Base-by-base conservation (phyloP, 2,329 filamentous ascomycete genomes). In the Sporothrix pseudoabietina region DNA sequence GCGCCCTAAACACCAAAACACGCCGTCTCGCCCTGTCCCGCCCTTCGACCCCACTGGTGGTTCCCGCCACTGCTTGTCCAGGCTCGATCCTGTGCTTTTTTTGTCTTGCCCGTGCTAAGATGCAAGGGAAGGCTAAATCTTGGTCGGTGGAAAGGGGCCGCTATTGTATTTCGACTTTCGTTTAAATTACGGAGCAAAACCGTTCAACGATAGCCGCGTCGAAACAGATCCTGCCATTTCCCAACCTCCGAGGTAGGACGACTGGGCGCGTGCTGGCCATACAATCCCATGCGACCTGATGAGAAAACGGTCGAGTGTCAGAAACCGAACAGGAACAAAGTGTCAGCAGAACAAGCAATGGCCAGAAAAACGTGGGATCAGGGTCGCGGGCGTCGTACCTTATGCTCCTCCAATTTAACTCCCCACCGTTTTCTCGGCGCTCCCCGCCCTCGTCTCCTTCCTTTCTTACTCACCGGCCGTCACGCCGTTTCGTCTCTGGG, bases 21-120 rank as follows among this genome's bases (percentile, higher is more conserved):
- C 71, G 52, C 71, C 55, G 66, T 73, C 65, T 61, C 44, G 44
- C 41, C n/a, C 71, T 70, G 65, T 73, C 71, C 71, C 71, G 71
- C 44, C 16, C 66, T 30, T 22, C 32, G 22, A 30, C 41, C 41
- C 71, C 71, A 70, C 71, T 65, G 71, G 22, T 44, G 52, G 35
- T 71, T 70, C 52, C 68, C 68, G 68, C 68, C 32, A 39, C n/a
- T 59, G 35, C 19, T 26, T 57, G 68, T 44, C 22, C 30, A 32
- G 30, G 30, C 55, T 59, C 30, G 61, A 47, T 30, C n/a, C 35
- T 66, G 41, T 49, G 63, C 41, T 52, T 68, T 68, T 49, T 47
- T 32, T 14, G 41, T 32, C 22, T 63, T 47, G 22, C 44, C 41
- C 26, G 22, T 49, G 22, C 41, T 49, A 49, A 68, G 49, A 54